These are phyloP conservation scores for Fomes fomentarius DNA, from an alignment of 1,284 basidiomycete genomes.

Conservation along the genomic window DNA sequence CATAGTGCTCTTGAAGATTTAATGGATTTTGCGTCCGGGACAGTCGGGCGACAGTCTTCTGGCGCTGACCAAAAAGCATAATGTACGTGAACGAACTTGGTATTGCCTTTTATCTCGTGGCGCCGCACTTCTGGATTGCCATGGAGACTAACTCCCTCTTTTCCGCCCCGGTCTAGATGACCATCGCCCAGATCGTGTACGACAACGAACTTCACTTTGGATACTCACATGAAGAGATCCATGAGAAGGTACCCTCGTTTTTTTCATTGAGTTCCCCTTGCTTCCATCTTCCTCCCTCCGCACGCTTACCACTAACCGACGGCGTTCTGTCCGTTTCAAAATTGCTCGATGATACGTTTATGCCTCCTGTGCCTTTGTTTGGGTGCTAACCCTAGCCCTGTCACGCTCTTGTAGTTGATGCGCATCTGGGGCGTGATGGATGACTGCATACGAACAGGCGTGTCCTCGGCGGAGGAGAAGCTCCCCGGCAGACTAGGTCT, in stretches of 20 bases:
- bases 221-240: slow-evolving; percentile 76
- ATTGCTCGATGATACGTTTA: too few species aligned
- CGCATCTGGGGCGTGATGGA: slow-evolving; percentile 95
- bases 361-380: not conserved
- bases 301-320: slow-evolving; percentile 39
- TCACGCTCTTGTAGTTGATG: slow-evolving; percentile 50
- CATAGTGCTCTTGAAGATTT: not conserved
- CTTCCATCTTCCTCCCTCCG: not conserved
- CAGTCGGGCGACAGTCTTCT: slow-evolving; percentile 79
- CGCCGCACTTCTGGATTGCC: slow-evolving; percentile 10
- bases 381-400: not conserved
- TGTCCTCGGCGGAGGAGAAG: slow-evolving; percentile 75
- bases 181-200: slow-evolving; percentile 93
- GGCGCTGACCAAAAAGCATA: slow-evolving; percentile 80
- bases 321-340: slow-evolving; percentile 18
- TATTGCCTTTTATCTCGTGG: slow-evolving; percentile 3
- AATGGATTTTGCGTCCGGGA: not conserved
- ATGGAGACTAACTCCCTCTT: slow-evolving; percentile 22
- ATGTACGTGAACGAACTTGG: slow-evolving; percentile 52
- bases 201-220: slow-evolving; percentile 91
- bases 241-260: slow-evolving; percentile 58
- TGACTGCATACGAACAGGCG: slow-evolving; percentile 87
- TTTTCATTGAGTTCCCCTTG: not conserved
- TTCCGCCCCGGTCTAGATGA: slow-evolving; percentile 58
- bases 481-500: slow-evolving; percentile 88